A percentile compares a stretch with the other conserved stretches of the same genome.
These are phyloP conservation scores for Saturnispora sanitii DNA, from an alignment of 805 yeast genomes.

Conservation along the genomic window DNA sequence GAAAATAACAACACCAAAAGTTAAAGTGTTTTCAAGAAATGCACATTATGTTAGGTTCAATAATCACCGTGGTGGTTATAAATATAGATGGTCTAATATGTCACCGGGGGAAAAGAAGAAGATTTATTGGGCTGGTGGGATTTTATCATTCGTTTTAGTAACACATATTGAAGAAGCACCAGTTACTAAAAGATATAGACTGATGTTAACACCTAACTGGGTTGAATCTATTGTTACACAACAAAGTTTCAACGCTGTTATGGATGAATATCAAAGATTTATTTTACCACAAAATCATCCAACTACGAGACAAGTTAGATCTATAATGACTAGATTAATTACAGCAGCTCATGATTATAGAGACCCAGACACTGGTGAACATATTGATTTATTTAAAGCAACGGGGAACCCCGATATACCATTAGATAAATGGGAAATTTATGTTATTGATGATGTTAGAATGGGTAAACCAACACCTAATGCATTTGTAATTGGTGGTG, in stretches of 20 bases:
- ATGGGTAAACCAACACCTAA: slow-evolving; percentile 69
- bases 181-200: slow-evolving; percentile 59
- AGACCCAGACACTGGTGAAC: slow-evolving; percentile 27
- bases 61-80: background rate
- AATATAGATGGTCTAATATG: slow-evolving; percentile 12
- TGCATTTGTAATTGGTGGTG: slow-evolving; percentile 94
- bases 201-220: slow-evolving; percentile 62
- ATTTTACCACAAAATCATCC: slow-evolving; percentile 61
- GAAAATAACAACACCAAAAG: background rate
- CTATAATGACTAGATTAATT: slow-evolving; percentile 56
- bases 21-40: background rate
- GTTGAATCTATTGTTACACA: slow-evolving; percentile 57
- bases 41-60: background rate
- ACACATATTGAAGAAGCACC: slow-evolving; percentile 73
- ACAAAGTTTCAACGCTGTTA: slow-evolving; percentile 49
- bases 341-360: slow-evolving; percentile 38
- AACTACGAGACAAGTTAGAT: slow-evolving; percentile 41
- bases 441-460: slow-evolving; percentile 57
- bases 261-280: slow-evolving; percentile 40
- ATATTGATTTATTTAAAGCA: slow-evolving; percentile 19
- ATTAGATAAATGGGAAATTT: slow-evolving; percentile 60
- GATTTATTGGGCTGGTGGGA: slow-evolving; percentile 9
- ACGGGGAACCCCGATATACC: slow-evolving; percentile 20
- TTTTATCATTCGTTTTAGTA: slow-evolving; percentile 28
- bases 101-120: slow-evolving; percentile 9